Conservation (phyloP, 805 yeast genomes). For the Myxozyma monticola region DNA sequence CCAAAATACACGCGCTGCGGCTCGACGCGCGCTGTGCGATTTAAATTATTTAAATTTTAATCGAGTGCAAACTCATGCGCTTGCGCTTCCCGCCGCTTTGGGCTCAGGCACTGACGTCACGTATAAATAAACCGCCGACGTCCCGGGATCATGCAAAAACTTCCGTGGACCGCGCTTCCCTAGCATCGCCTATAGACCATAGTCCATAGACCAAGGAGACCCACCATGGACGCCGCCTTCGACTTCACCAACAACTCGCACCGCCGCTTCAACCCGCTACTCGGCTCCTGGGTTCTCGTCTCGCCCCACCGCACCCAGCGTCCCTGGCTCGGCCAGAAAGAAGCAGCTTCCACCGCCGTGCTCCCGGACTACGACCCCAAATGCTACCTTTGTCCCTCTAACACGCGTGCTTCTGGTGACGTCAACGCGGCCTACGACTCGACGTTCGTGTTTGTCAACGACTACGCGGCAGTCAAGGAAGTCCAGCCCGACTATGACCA, state of each 20-base stretch:
- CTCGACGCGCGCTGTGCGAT: no score
- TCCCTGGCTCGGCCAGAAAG: conserved; percentile 80
- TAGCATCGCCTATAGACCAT: no score
- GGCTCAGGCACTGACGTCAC: no score
- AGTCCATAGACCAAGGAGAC: no score
- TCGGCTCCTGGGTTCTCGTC: conserved; percentile 67
- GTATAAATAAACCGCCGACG: no score
- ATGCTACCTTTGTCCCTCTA: conserved; percentile 75
- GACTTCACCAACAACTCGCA: conserved; percentile 47
- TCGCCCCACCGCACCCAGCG: conserved; percentile 77
- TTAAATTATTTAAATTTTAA: no score
- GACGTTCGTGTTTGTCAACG: conserved; percentile 66
- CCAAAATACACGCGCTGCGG: no score
- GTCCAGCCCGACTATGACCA: conserved; percentile 43
- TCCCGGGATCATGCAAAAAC: no score
- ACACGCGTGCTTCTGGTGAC: conserved; percentile 62
- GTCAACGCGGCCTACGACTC: conserved; percentile 56
- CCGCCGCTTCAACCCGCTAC: conserved; percentile 67
- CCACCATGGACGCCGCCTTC: conserved; percentile 9
- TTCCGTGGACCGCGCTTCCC: no score
- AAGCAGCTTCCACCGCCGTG: conserved; percentile 45
- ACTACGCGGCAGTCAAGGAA: conserved; percentile 66
- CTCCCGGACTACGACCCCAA: conserved; percentile 60
- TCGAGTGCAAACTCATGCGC: no score
- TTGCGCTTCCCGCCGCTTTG: conserved; percentile 7